Evolutionary conservation across 164 flowering plant genomes (phyloP), one percentile per base, ranked within the genome.

Genomic region (Vitis riparia): DNA sequence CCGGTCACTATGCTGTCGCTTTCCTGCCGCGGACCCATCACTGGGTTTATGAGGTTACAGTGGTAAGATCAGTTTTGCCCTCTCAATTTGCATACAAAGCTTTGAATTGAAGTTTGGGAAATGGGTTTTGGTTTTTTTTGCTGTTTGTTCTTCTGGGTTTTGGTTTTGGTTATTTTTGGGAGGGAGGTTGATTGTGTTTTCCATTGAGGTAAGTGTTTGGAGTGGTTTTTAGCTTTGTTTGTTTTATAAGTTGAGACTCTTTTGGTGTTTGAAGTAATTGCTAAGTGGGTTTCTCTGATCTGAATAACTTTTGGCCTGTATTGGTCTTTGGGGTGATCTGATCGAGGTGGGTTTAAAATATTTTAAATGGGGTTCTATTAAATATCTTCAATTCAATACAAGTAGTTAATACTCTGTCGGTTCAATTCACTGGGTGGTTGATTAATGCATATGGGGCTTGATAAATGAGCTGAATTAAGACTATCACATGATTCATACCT

Each of bases 281-380:
- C 30, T 47, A 51, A 15, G 15, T 17, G 68, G 72, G 71, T 49
- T 64, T 64, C 29, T 67, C 62, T 50, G 53, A 55, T 71, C 68
- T 58, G 71, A 67, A 67, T 62, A 67, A 27, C 37, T 62, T 66
- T 51, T 61, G 65, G 68, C 62, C 48, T 32, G 57, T 55, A 11
- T 47, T 55, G 67, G 49, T 65, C 17, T 48, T 14, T 32, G n/a
- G 61, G 74, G 68, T 48, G 74, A 70, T 77, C 59, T 29, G 56
- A 52, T 70, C 64, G 74, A 62, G 65, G 55, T 63, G 61, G 44
- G 51, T 48, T 68, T 68, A 59, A 32, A 60, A 69, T 47, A 51
- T 51, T 44, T n/a, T 30, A 47, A 51, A 14, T 32, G 52, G 27
- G 66, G 13, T 64, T 23, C 10, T 44, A 27, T 60, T 12, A 65